Evolutionary conservation across 2,329 filamentous ascomycete species (phyloP).

Genomic region (Paraconiothyrium brasiliense): DNA sequence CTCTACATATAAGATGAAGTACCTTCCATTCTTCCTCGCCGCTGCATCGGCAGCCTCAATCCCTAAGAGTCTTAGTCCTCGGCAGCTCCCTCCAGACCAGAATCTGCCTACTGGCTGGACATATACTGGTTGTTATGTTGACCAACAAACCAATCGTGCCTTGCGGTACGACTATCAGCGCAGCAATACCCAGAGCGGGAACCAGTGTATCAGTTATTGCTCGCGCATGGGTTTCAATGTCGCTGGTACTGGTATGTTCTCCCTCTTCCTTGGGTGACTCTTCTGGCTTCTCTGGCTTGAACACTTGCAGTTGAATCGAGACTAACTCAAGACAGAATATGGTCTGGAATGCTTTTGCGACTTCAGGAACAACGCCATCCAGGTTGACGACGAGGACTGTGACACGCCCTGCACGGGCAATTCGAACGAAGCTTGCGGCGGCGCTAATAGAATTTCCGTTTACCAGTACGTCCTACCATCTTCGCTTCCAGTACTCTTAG

Average conservation of each 20-base stretch:
- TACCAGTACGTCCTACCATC: not conserved
- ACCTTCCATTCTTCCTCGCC: not conserved
- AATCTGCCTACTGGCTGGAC: not conserved
- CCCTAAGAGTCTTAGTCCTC: not conserved
- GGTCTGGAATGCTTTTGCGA: constrained; percentile 13
- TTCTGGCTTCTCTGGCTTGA: not conserved
- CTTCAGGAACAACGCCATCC: constrained; percentile 28
- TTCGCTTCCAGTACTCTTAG: not conserved
- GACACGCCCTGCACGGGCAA: not conserved
- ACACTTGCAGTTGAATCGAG: not conserved
- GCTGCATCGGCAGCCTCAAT: not conserved
- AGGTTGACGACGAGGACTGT: constrained; percentile 2
- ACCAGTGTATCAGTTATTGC: not conserved
- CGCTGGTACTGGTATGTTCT: not conserved
- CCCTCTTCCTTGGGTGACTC: not conserved
- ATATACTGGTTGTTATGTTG: not conserved
- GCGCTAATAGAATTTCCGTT: not conserved
- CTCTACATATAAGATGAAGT: not conserved
- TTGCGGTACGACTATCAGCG: not conserved
- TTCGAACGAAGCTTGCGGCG: not conserved
- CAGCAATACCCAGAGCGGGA: not conserved
- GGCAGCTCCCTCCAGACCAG: not conserved
- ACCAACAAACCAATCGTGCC: not conserved
- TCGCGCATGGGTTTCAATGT: not conserved
- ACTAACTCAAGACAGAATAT: constrained; percentile 13